Evolutionary conservation across 2,329 filamentous ascomycete genomes (phyloP), one percentile per base, ranked within the genome.

Genomic region (Plectosphaerella plurivora): DNA sequence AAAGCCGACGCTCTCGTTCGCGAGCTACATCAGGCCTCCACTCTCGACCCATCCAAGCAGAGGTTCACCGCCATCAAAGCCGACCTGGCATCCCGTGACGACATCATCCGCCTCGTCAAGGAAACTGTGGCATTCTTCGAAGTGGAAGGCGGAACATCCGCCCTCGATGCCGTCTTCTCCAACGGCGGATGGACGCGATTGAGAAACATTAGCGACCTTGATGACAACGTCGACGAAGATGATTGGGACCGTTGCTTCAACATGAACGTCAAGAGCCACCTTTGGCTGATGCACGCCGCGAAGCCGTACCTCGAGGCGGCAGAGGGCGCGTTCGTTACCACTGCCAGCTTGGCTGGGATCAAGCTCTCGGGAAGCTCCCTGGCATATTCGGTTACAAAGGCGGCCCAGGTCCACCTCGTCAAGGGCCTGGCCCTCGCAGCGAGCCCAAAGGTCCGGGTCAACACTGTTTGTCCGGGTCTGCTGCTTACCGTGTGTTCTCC

Each of bases 361-460:
- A 82, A 77, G 60, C 77, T 81, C 0, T 81, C 76, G 54, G 86
- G 86, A 1, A 87, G 82, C 56, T 79, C 78, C 3, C 63, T 87
- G 85, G 82, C 89, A 4, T 94, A 94, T 62, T 76, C 84, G 1
- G 86, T 92, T 16, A 88, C 87, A 37, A 94, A 94, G 65, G 81
- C 89, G 1, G 89, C 89, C 11, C 82, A 86, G 53, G 69, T 84
- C 37, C 82, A 85, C 61, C 71, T 86, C 4, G 71, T 74, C 15
- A 83, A 80, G 58, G 73, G 71, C 9, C 68, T 84, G 33, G 81
- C 81, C 1, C 61, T 71, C 5, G 77, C 79, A 53, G 75, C 75
- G 11, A 75, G 74, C 1, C 80, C 81, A 0, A 74, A 73, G 44
- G 78, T 86, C 20, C 64, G 81, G n/a, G 81, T 84, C 6, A 86